Conservation (phyloP, 2,329 filamentous ascomycete genomes). For the Microdochium trichocladiopsis region DNA sequence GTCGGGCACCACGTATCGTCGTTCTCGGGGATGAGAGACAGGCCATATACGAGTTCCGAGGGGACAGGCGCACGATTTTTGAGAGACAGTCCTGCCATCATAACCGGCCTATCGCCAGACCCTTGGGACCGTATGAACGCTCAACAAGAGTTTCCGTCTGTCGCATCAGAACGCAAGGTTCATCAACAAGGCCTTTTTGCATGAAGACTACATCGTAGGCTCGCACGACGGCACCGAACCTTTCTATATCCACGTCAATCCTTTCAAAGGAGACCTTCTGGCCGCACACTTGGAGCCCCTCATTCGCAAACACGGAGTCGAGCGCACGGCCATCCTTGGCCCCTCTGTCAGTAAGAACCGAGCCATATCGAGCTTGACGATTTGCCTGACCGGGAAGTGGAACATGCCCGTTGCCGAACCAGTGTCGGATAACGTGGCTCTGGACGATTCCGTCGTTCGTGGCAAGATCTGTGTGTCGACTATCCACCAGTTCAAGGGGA, state of each 20-base stretch:
- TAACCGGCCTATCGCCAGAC: conserved; percentile 11
- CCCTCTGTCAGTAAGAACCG: conserved; percentile 6
- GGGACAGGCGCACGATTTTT: conserved; percentile 19
- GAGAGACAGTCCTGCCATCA: conserved; percentile 11
- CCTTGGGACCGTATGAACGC: conserved; percentile 7
- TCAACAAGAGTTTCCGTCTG: conserved; percentile 19
- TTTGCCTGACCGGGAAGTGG: conserved; percentile 5
- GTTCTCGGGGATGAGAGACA: too few relatives aligned
- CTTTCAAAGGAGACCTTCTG: conserved; percentile 4
- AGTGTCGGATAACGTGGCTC: conserved; percentile 12
- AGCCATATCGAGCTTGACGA: conserved; percentile 6
- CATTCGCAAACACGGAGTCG: conserved; percentile 11
- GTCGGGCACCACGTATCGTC: conserved; percentile 10
- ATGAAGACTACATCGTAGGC: conserved; percentile 17
- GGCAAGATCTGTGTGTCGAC: conserved; percentile 21
- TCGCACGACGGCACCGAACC: conserved; percentile 19
- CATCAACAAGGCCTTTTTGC: conserved; percentile 17
- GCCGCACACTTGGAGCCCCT: conserved; percentile 9
- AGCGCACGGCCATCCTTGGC: conserved; percentile 8
- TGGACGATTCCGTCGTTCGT: conserved; percentile 14
- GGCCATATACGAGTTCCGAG: conserved; percentile 13
- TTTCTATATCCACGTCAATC: conserved; percentile 13
- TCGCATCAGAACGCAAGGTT: conserved; percentile 14
- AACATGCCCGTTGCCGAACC: conserved; percentile 14
- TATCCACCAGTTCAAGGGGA: conserved; percentile 25